Base-by-base conservation (phyloP, 345 rosid species). In the Salix suchowensis region DNA sequence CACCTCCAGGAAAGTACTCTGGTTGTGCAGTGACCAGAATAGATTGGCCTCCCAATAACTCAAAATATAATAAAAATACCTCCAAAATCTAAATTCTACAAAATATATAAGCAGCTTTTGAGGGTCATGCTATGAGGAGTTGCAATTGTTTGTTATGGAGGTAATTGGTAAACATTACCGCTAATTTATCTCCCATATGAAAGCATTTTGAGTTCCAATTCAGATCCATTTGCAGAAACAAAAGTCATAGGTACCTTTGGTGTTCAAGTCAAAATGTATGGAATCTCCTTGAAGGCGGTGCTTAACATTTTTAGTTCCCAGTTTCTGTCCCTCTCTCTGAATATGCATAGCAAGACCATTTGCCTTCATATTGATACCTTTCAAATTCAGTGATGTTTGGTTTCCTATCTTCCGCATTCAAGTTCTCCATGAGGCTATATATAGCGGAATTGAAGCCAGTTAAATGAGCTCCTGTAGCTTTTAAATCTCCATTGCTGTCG, bases 201-300 rank as follows among this genome's bases (percentile, higher is more conserved):
- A 82, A 80, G 78, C 82, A 85, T 80, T 67, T 72, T 80, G 55
- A 81, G 78, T 79, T 86, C 79, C 77, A 82, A 74, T 70, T 83
- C 86, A 60, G 80, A 80, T 60, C 89, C 90, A 83, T 75, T 87
- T 55, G 74, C 83, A 77, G 84, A 83, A 61, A 83, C 77, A 48
- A 82, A 82, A 75, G 74, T 88, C 88, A 78, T 40, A 81, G 72
- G 86, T 84, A 65, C 81, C 86, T 73, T 84, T 88, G 10, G 80
- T 44, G 74, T 91, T 94, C 74, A 91, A 76, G 76, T 91, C 93
- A 14, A 93, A 91, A 40, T 82, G 62, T 14, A 67, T 75, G 46
- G 77, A 78, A 14, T 77, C 87, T 39, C 81, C 81, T 80, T 76
- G 91, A 21, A 81, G 78, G 78, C 80, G 78, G 75, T 68, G 82